Percentiles rank a stretch among this genome's conserved stretches.
phyloP scores from a whole-genome alignment of 2,329 filamentous ascomycete genomes.

The Neofusicoccum sp. region DNA sequence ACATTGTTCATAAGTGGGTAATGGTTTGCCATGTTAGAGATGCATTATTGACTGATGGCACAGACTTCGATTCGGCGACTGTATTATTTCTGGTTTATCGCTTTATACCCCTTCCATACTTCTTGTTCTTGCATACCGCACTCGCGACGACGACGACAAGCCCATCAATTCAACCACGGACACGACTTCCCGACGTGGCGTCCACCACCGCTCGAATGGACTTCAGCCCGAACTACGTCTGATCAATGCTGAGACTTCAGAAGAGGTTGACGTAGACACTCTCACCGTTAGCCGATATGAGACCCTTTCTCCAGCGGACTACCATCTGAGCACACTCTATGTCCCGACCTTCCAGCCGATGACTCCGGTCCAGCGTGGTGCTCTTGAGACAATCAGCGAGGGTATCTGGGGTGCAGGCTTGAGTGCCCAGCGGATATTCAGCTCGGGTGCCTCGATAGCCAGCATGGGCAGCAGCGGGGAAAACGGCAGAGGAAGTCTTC shows the following conservation, averaged over 20 bases:
- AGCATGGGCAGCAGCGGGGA: conserved; percentile 44
- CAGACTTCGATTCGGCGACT: conserved; percentile 85
- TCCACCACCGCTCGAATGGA: conserved; percentile 72
- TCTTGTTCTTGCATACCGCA: conserved; percentile 87
- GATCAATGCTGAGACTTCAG: conserved; percentile 79
- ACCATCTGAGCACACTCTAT: conserved; percentile 82
- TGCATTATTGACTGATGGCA: conserved; percentile 30
- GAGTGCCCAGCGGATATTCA: conserved; percentile 83
- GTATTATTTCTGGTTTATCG: conserved; percentile 94
- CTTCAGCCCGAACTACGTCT: conserved; percentile 84
- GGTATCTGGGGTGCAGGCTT: conserved; percentile 90
- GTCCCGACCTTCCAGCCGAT: conserved; percentile 63
- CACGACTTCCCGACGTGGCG: conserved; percentile 56
- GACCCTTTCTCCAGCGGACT: conserved; percentile 81
- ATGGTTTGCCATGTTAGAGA: background rate
- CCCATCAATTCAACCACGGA: conserved; percentile 49
- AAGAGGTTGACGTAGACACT: conserved; percentile 82
- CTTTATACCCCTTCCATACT: conserved; percentile 91
- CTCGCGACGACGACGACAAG: conserved; percentile 67
- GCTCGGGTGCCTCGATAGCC: conserved; percentile 74
- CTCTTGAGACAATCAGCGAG: conserved; percentile 71
- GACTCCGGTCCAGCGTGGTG: conserved; percentile 64
- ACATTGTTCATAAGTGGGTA: conserved; percentile 88
- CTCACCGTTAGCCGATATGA: conserved; percentile 85
- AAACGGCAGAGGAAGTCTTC: conserved; percentile 20